Evolutionary conservation across 495 filamentous ascomycete genomes (phyloP).

Genomic region (Monascus purpureus): DNA sequence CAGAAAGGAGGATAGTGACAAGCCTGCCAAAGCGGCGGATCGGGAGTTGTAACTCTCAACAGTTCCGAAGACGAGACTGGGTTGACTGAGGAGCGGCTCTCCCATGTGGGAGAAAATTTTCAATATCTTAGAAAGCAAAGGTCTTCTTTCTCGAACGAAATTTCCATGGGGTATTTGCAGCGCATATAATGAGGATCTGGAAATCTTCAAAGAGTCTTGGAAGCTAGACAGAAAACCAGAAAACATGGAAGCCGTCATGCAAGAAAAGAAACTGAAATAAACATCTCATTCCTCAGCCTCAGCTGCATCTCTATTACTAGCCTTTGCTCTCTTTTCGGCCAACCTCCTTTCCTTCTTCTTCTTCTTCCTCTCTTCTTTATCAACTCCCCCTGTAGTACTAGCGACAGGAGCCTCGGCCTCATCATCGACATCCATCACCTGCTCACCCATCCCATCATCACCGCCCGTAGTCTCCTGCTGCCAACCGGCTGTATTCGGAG

Average conservation of each 20-base stretch:
- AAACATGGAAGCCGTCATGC: slow-evolving; percentile 2
- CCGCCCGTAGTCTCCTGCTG: slow-evolving; percentile 20
- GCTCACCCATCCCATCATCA: slow-evolving; percentile 10
- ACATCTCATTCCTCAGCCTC: slow-evolving; percentile 4
- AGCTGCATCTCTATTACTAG: slow-evolving; percentile 16
- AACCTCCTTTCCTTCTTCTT: slow-evolving; percentile 36
- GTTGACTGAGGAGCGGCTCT: no score
- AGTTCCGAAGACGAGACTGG: no score
- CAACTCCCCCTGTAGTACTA: slow-evolving; percentile 8
- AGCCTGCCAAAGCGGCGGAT: slow-evolving; percentile 41
- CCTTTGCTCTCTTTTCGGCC: slow-evolving; percentile 30
- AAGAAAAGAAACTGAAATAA: neutral
- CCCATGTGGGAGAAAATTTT: slow-evolving; percentile 1
- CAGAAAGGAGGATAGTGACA: slow-evolving; percentile 37
- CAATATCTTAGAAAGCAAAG: no score
- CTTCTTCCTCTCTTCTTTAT: slow-evolving; percentile 36
- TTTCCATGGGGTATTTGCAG: no score
- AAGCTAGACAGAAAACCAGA: slow-evolving; percentile 2
- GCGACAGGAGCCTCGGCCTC: slow-evolving; percentile 6
- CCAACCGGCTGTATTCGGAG: no score
- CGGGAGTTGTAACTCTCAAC: slow-evolving; percentile 44
- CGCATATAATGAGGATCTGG: no score
- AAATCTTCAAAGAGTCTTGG: no score
- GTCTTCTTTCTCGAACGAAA: no score
- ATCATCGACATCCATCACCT: slow-evolving; percentile 14